These are phyloP conservation scores for Talaromyces pinophilus DNA, from an alignment of 2,329 filamentous ascomycete genomes.

Conservation along the genomic window DNA sequence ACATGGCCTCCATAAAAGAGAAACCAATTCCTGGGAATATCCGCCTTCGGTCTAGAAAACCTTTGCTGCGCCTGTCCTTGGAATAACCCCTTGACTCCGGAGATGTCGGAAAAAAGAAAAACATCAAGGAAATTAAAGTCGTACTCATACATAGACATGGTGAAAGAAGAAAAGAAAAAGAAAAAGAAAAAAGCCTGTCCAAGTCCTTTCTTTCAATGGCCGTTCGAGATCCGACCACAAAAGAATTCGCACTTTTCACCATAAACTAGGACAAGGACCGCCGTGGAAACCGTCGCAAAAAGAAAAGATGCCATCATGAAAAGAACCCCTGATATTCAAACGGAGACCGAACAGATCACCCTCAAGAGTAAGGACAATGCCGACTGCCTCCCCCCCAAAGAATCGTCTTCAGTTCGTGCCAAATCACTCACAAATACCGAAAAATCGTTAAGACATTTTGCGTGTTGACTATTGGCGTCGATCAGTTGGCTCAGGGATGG, in stretches of 20 bases:
- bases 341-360: background rate
- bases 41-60: constrained; percentile 19
- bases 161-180: background rate
- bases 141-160: constrained; percentile 11
- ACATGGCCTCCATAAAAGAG: constrained; percentile 9
- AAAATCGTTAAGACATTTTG: background rate
- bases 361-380: background rate
- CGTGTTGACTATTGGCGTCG: background rate
- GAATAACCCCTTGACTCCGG: constrained; percentile 19
- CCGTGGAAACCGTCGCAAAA: background rate
- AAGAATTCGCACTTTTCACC: background rate
- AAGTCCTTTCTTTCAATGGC: background rate
- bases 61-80: constrained; percentile 19
- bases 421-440: background rate
- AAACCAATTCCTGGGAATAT: constrained; percentile 11
- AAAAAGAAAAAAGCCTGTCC: background rate
- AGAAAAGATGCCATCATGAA: background rate
- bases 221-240: background rate
- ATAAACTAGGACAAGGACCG: background rate
- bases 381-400: background rate
- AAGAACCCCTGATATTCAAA: background rate
- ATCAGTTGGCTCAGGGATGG: background rate
- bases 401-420: background rate
- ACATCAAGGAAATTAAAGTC: constrained; percentile 2
- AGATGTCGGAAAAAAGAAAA: constrained; percentile 2